Conservation (phyloP, 108 stramenopile species). For the Discostella stelligeroides region DNA sequence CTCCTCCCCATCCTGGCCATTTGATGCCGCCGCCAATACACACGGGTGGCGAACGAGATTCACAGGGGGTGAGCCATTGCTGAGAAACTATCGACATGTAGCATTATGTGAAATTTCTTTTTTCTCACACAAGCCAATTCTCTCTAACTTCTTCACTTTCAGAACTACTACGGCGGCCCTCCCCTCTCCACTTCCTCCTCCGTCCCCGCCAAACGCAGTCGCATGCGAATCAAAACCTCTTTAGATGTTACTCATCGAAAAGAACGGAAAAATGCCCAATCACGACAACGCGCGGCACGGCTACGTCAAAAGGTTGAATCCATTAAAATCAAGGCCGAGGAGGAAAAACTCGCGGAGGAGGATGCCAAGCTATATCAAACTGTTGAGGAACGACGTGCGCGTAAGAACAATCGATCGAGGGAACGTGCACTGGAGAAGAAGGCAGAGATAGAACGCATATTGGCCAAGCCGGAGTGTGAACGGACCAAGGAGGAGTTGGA, state of each 20-base stretch:
- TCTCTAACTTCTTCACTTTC: neutral
- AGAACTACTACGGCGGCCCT: constrained; percentile 37
- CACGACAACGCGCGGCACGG: constrained; percentile 65
- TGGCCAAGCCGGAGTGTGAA: constrained; percentile 67
- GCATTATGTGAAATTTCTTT: neutral
- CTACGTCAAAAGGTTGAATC: constrained; percentile 53
- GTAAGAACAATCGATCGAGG: constrained; percentile 74
- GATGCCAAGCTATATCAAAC: constrained; percentile 43
- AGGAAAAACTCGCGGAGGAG: constrained; percentile 66
- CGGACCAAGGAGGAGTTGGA: constrained; percentile 71
- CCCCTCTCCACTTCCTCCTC: neutral
- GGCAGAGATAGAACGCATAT: constrained; percentile 68
- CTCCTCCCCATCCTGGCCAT: constrained; percentile 39
- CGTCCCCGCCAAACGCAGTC: constrained; percentile 4
- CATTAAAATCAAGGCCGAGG: constrained; percentile 55
- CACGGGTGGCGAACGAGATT: constrained; percentile 10
- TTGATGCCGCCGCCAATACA: constrained; percentile 10
- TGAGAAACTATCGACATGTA: neutral
- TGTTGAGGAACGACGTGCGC: constrained; percentile 64
- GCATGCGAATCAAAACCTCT: constrained; percentile 31
- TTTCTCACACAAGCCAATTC: neutral
- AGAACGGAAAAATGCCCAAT: constrained; percentile 76
- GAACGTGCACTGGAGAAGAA: constrained; percentile 82
- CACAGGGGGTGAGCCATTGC: neutral
- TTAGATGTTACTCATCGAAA: constrained; percentile 66